Percentiles rank a stretch among this genome's conserved stretches.
Conservation (phyloP, 768 basidiomycete genomes). For the Boletus rubescentipes region DNA sequence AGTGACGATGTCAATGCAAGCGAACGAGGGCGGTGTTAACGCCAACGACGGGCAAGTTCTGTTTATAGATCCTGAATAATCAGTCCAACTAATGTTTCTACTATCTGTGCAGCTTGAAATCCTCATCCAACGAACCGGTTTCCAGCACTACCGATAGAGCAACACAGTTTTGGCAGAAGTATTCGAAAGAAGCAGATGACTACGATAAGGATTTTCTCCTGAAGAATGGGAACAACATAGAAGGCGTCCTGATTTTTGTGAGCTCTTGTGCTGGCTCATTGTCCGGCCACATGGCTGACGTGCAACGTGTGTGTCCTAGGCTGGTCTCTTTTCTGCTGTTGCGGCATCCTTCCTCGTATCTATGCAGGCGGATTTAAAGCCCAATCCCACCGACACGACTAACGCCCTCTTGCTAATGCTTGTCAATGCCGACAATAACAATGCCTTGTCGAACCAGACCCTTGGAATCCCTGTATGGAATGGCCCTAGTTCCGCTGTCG, state of each 20-base stretch:
- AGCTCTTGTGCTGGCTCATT: neutral
- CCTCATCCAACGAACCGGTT: neutral
- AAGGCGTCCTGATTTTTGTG: conserved; percentile 3
- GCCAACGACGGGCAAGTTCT: neutral
- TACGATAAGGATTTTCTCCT: conserved; percentile 1
- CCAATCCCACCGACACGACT: conserved; percentile 29
- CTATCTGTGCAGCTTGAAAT: neutral
- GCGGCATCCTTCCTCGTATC: conserved; percentile 40
- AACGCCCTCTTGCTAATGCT: conserved; percentile 28
- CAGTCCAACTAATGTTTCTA: neutral
- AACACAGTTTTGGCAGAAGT: neutral
- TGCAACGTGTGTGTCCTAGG: conserved; percentile 18
- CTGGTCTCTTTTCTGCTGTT: conserved; percentile 43
- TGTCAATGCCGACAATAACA: conserved; percentile 9
- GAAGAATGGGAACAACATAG: neutral
- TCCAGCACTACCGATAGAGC: neutral
- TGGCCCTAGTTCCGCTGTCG: conserved; percentile 13
- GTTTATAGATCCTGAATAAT: neutral
- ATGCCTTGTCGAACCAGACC: conserved; percentile 5
- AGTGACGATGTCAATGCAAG: neutral
- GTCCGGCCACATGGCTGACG: neutral
- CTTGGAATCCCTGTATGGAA: conserved; percentile 12
- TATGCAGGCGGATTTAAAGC: conserved; percentile 34
- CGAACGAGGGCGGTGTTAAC: neutral
- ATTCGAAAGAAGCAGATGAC: neutral